These are phyloP conservation scores for Penicillium nordicum DNA, from an alignment of 2,329 filamentous ascomycete species.

Conservation along the genomic window DNA sequence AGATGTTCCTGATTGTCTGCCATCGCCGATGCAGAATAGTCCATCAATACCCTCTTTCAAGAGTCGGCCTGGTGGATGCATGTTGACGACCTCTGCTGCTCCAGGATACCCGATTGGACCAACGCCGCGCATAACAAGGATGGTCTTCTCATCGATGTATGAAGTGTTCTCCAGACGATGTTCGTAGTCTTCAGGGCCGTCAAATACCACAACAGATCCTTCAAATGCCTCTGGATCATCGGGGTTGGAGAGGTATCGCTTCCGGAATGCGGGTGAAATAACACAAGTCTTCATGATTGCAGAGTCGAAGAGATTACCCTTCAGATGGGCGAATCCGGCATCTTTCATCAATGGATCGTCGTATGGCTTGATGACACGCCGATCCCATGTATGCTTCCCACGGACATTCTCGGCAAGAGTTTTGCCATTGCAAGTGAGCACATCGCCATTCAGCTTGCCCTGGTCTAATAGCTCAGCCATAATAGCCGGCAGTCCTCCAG, in stretches of 20 bases:
- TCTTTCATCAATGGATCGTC: constrained; percentile 47
- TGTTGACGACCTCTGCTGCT: constrained; percentile 53
- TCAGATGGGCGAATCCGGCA: constrained; percentile 52
- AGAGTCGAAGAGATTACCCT: constrained; percentile 49
- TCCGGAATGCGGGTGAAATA: constrained; percentile 46
- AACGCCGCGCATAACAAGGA: constrained; percentile 50
- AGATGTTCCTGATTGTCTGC: constrained; percentile 55
- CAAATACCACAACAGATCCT: constrained; percentile 48
- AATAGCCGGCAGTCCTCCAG: constrained; percentile 52
- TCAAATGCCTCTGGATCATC: constrained; percentile 50
- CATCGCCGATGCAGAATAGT: constrained; percentile 54
- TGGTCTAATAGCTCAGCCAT: constrained; percentile 53
- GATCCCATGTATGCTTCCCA: constrained; percentile 48
- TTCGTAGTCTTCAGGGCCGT: constrained; percentile 52
- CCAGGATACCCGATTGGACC: constrained; percentile 52
- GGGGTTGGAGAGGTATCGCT: constrained; percentile 46
- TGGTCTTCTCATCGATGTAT: constrained; percentile 39
- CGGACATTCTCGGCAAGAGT: constrained; percentile 21
- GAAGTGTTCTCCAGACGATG: constrained; percentile 41
- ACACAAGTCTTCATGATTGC: constrained; percentile 55
- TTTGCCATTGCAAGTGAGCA: constrained; percentile 33
- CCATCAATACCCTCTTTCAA: constrained; percentile 47
- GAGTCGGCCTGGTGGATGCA: constrained; percentile 48
- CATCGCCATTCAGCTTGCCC: constrained; percentile 42
- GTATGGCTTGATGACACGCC: constrained; percentile 47